These are phyloP conservation scores for Arthonia radiata DNA, from an alignment of 495 filamentous ascomycete genomes.

Conservation along the genomic window DNA sequence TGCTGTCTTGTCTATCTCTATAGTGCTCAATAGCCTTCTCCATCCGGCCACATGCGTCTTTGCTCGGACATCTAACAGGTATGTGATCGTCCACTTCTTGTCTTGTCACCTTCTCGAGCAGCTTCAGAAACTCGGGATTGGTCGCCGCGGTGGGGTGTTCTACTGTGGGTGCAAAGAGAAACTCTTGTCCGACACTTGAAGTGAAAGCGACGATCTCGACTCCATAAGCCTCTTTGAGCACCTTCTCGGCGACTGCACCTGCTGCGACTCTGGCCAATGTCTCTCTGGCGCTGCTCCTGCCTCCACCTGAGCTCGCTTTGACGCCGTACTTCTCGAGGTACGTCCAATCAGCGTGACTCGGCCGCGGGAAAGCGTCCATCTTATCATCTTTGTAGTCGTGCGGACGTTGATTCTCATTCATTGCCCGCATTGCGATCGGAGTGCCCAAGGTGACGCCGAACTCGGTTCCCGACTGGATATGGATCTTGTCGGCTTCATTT, in stretches of 20 bases:
- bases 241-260: slow-evolving; percentile 90
- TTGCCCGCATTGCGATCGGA: slow-evolving; percentile 67
- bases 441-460: slow-evolving; percentile 81
- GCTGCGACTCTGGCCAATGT: slow-evolving; percentile 86
- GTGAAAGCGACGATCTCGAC: slow-evolving; percentile 85
- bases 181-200: slow-evolving; percentile 56
- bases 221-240: slow-evolving; percentile 51
- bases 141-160: slow-evolving; percentile 46
- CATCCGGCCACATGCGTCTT: slow-evolving; percentile 41
- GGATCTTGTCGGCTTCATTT: slow-evolving; percentile 73
- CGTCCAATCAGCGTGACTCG: slow-evolving; percentile 89
- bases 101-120: slow-evolving; percentile 52
- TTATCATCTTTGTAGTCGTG: slow-evolving; percentile 82
- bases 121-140: slow-evolving; percentile 60
- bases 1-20: slow-evolving; percentile 66
- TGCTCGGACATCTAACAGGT: slow-evolving; percentile 69
- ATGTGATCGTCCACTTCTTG: slow-evolving; percentile 57
- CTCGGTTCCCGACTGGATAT: slow-evolving; percentile 88
- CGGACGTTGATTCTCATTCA: slow-evolving; percentile 82
- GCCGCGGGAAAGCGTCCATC: slow-evolving; percentile 78
- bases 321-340: slow-evolving; percentile 95
- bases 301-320: slow-evolving; percentile 79
- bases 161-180: slow-evolving; percentile 61
- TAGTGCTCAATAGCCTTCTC: slow-evolving; percentile 54
- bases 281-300: slow-evolving; percentile 76